These are phyloP conservation scores for Pelargonium fulgidum DNA, from an alignment of 441 rosid species.

Conservation along the genomic window DNA sequence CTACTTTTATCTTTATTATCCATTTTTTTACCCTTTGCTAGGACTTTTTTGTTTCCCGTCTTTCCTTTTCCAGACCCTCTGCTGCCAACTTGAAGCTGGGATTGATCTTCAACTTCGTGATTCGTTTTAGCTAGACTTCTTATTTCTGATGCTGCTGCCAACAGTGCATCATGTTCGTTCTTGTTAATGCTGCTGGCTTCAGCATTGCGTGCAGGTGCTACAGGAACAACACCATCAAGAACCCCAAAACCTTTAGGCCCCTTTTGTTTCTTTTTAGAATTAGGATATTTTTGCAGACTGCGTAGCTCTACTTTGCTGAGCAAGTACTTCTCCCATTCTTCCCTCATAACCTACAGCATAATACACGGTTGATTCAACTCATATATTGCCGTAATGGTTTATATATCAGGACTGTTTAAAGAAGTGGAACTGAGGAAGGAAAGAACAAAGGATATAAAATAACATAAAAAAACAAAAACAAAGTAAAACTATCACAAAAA, in stretches of 20 bases:
- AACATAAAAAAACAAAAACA: too few species aligned
- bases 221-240: conserved; percentile 80
- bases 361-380: conserved; percentile 8
- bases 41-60: conserved; percentile 30
- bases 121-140: conserved; percentile 42
- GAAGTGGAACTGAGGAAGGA: not conserved
- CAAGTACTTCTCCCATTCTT: conserved; percentile 89
- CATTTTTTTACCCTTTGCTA: conserved; percentile 23
- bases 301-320: conserved; percentile 76
- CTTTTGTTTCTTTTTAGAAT: conserved; percentile 55
- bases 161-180: conserved; percentile 64
- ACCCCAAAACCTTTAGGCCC: conserved; percentile 82
- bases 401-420: not conserved
- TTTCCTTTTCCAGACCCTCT: conserved; percentile 22
- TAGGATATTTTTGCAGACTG: conserved; percentile 50
- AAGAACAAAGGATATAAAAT: not conserved
- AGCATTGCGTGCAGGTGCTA: conserved; percentile 46
- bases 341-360: conserved; percentile 66
- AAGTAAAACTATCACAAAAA: not conserved
- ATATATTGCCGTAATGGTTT: not conserved
- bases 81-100: conserved; percentile 31
- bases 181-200: conserved; percentile 68
- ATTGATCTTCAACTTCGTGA: conserved; percentile 31
- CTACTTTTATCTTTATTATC: conserved; percentile 26
- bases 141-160: conserved; percentile 74